These are phyloP conservation scores for Leavenworthia alabamica DNA, from an alignment of 345 rosid genomes.

Conservation along the genomic window DNA sequence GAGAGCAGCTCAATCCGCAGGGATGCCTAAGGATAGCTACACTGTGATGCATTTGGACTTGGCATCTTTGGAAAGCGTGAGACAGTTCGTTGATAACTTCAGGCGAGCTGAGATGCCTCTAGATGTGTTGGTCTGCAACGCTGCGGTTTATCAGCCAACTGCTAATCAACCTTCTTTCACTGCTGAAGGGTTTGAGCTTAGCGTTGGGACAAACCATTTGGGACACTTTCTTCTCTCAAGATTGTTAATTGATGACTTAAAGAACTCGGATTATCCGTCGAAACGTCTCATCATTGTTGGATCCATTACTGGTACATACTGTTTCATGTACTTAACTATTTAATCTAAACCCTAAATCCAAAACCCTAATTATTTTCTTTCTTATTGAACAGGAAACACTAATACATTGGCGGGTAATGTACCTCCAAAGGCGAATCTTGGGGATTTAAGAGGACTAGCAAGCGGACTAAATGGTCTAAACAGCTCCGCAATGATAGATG, in stretches of 20 bases:
- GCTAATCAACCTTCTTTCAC: conserved; percentile 79
- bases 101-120: conserved; percentile 65
- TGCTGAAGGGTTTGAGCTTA: conserved; percentile 94
- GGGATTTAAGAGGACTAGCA: conserved; percentile 86
- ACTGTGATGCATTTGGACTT: conserved; percentile 87
- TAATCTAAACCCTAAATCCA: background rate
- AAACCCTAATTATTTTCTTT: background rate
- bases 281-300: conserved; percentile 85
- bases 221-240: conserved; percentile 88
- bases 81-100: conserved; percentile 77
- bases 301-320: conserved; percentile 47
- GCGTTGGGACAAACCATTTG: conserved; percentile 91
- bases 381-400: conserved; percentile 54
- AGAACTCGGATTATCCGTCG: conserved; percentile 77
- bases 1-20: conserved; percentile 30
- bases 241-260: conserved; percentile 68
- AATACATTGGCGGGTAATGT: conserved; percentile 92
- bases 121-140: conserved; percentile 89
- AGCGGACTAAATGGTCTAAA: conserved; percentile 79
- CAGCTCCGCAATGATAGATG: conserved; percentile 83
- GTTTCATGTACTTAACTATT: background rate
- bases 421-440: conserved; percentile 91
- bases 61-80: conserved; percentile 81
- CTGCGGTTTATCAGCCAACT: conserved; percentile 88
- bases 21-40: conserved; percentile 76